Evolutionary conservation across 164 flowering plant genomes (phyloP), one percentile per base, ranked within the genome.

Genomic region (Umbellularia californica): DNA sequence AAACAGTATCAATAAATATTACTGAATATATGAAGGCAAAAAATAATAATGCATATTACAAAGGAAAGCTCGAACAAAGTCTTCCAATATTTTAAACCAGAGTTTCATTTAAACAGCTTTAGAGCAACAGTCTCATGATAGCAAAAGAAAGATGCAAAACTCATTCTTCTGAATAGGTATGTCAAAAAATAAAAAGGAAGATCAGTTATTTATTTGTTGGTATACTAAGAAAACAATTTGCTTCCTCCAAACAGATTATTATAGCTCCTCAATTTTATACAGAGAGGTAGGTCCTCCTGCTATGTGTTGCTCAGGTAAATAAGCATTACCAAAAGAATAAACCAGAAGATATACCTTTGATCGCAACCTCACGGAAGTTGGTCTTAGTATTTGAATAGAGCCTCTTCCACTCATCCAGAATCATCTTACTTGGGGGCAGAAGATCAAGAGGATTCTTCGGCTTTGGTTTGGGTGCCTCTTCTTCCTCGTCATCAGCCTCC

Each of bases 401-500:
- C 82, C 98, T 88, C 88, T 95, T 95, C 88, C 90, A 88, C 0
- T 88, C 90, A 64, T 88, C 90, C 62, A 88, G 74, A 20, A 88
- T 60, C 90, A 88, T 88, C 67, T 76, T 80, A 75, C 90, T 88
- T 3, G 90, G 89, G 10, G 90, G 90, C 72, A 86, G 79, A 22
- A 92, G 84, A 83, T 94, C 98, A 75, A 94, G 93, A 73, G 98
- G 89, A 77, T 94, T 94, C 87, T 94, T 92, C 15, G 97, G 80
- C 79, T 94, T 94, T 41, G 98, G 97, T 81, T 94, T 94, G 17
- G 98, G 98, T 74, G 95, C 97, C 84, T 90, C 95, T 70, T 89
- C 98, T 78, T 88, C 90, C 68, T 83, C 90, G 50, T 68, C 95
- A 35, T 70, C 71, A 23, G 72, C 85, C 24, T 19, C 74, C 69